phyloP scores from a whole-genome alignment of 1,139 yeast species.

The Wickerhamomyces sp. region DNA sequence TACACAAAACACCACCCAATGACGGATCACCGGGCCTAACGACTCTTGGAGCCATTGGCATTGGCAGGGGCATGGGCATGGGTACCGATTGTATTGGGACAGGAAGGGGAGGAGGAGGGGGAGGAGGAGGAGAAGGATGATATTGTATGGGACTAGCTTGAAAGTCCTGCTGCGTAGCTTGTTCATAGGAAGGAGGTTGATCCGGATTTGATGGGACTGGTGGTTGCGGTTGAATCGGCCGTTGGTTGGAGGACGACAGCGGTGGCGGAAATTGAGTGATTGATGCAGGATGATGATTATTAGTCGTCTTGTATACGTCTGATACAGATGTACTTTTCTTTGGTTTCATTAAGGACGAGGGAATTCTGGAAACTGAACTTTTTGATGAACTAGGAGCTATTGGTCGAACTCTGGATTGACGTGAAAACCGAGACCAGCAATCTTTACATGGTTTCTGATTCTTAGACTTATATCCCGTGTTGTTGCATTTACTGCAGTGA shows the following conservation, averaged over 20 bases:
- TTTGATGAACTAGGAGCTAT: constrained; percentile 4
- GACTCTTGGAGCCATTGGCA: constrained; percentile 3
- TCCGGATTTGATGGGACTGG: constrained; percentile 16
- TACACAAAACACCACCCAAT: constrained; percentile 76
- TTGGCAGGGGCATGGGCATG: neutral
- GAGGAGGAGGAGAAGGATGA: neutral
- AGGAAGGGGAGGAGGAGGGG: neutral
- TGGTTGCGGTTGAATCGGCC: constrained; percentile 13
- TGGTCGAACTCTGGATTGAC: constrained; percentile 7
- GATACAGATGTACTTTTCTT: constrained; percentile 19
- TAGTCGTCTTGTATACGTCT: constrained; percentile 2
- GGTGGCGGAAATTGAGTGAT: constrained; percentile 5
- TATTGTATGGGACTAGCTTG: too few relatives aligned
- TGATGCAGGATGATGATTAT: constrained; percentile 9
- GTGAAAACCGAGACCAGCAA: constrained; percentile 62
- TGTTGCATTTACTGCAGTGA: constrained; percentile 65
- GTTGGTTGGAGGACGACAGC: constrained; percentile 14
- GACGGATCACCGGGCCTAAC: constrained; percentile 82
- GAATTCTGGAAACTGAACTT: constrained; percentile 30
- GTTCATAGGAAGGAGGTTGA: neutral
- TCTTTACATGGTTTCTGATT: constrained; percentile 64
- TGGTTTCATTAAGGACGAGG: constrained; percentile 9
- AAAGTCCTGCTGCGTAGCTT: neutral
- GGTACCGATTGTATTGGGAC: too few relatives aligned
- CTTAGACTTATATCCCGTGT: constrained; percentile 65